phyloP scores from a whole-genome alignment of 75 land plant species.

The Picea glauca region DNA sequence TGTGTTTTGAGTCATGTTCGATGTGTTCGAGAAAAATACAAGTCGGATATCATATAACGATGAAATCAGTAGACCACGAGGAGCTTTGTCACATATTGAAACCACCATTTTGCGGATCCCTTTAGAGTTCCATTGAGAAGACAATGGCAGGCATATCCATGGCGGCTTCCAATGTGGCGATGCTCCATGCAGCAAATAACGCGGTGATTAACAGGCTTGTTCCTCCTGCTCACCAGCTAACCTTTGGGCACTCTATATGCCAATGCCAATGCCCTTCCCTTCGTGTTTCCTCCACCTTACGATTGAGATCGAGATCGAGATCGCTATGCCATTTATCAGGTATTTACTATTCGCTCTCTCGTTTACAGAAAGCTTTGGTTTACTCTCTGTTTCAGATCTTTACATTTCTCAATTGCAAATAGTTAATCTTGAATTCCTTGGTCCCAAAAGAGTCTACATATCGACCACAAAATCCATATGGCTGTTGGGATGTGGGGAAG shows the following conservation, averaged over 20 bases:
- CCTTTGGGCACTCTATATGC: not conserved
- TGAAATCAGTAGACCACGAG: too few relatives aligned
- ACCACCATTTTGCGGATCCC: too few relatives aligned
- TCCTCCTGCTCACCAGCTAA: not conserved
- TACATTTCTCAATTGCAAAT: not conserved
- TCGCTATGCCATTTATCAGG: not conserved
- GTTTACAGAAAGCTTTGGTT: not conserved
- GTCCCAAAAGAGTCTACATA: not conserved
- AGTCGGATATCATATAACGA: too few relatives aligned
- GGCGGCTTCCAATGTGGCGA: conserved; percentile 4
- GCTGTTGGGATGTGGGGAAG: not conserved
- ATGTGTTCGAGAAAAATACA: too few relatives aligned
- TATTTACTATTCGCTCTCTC: not conserved
- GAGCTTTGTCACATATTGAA: too few relatives aligned
- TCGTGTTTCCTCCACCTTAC: not conserved
- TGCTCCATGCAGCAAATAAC: not conserved
- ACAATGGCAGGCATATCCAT: not conserved
- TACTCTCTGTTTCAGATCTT: not conserved
- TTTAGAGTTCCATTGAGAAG: not conserved
- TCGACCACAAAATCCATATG: not conserved
- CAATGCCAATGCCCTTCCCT: not conserved
- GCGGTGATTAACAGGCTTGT: not conserved
- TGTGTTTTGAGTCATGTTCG: too few relatives aligned
- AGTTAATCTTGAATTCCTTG: not conserved
- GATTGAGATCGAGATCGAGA: conserved; percentile 3